Evolutionary conservation across 371 early-diverging fungal species (phyloP), one percentile per base, ranked within the genome.

Genomic region (Syncephalastrum sp.): DNA sequence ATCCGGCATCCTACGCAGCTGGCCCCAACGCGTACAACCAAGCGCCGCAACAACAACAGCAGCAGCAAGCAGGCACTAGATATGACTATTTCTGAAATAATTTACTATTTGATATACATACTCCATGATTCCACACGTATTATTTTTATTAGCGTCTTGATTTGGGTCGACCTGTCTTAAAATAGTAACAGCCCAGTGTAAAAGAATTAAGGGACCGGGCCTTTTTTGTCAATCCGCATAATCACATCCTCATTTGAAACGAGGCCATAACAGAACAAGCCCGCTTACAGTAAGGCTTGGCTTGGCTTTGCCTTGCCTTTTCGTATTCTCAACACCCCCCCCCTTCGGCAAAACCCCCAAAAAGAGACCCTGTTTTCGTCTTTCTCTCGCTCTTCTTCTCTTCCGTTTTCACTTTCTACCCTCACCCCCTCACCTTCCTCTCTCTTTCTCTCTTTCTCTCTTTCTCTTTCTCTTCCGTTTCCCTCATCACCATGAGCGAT

Each of bases 401-500:
- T 44, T 57, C 29, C 50, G 5, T 16, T 27, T 42, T 43, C 47
- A 23, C 24, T 47, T 47, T 52, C 24, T 41, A 17, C 42, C 38
- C 16, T 56, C 29, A 42, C 44, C 21, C 42, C 47, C 17, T 50
- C 21, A 2, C 21, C 21, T 42, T 53, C 47, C 21, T 21, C 54
- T 54, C 27, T 44, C 33, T 53, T 6, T 42, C 45, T 8, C 27
- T 44, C 33, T 53, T 6, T 42, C 45, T 8, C 42, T 49, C 8
- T 44, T 57, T 21, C 50, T 6, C 15, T 27, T 42, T 43, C 47
- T 50, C 51, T n/a, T n/a, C 4, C 53, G 8, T 56, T 17, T n/a
- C 38, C 8, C 33, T 16, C 48, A n/a, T 38, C n/a, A 12, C 24
- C 49, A 66, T 66, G 66, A 61, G 61, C 43, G 53, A 53, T 38